Evolutionary conservation across 164 flowering plant genomes (phyloP).

Genomic region (Magnolia sinica): DNA sequence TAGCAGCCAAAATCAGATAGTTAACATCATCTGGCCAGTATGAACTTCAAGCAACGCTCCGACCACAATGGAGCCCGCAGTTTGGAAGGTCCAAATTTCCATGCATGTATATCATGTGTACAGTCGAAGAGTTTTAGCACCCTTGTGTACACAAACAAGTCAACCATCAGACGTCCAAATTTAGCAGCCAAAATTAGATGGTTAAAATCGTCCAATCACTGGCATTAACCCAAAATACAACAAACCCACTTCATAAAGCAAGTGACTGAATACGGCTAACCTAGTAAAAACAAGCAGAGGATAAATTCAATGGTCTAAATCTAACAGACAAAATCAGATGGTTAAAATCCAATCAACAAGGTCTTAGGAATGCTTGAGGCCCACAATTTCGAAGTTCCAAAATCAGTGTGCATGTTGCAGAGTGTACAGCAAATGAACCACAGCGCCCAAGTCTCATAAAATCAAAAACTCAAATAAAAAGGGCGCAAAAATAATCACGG

Average conservation of each 20-base stretch:
- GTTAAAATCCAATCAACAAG: too few species aligned
- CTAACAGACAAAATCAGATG: neutral
- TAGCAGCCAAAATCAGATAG: neutral
- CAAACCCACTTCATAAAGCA: neutral
- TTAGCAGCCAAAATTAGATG: too few species aligned
- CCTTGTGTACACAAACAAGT: too few species aligned
- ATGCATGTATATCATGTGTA: too few species aligned
- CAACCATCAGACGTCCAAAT: too few species aligned
- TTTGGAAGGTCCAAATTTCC: neutral
- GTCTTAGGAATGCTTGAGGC: neutral
- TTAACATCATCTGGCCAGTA: too few species aligned
- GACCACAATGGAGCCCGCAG: neutral
- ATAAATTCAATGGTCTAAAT: neutral
- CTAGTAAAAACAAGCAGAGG: neutral
- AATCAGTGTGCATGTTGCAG: too few species aligned
- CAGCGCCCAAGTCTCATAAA: neutral
- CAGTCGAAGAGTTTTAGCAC: too few species aligned
- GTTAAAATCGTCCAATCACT: too few species aligned
- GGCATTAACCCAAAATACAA: neutral
- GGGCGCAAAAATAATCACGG: neutral
- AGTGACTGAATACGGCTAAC: neutral
- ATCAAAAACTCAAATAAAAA: neutral
- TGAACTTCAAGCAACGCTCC: neutral
- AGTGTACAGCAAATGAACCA: too few species aligned
- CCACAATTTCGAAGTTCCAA: neutral